A percentile compares a stretch with the other conserved stretches of the same genome.
Conservation (phyloP, 495 filamentous ascomycete genomes). For the Neurospora africana region DNA sequence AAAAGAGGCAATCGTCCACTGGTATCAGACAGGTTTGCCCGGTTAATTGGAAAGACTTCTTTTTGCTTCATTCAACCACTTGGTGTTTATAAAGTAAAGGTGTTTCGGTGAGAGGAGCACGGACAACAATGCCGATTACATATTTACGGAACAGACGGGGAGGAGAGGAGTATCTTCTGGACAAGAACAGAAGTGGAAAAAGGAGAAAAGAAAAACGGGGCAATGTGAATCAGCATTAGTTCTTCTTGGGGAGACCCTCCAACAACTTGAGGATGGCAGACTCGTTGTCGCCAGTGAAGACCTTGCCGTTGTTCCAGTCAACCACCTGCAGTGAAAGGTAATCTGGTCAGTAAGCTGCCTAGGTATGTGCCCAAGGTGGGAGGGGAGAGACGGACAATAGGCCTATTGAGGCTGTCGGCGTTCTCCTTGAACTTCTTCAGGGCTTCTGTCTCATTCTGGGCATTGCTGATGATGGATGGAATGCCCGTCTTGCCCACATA, state of each 20-base stretch:
- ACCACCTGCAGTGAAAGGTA: conserved; percentile 48
- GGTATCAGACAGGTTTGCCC: background rate
- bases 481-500: conserved; percentile 54
- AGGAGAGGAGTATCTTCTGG: conserved; percentile 4
- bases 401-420: conserved; percentile 53
- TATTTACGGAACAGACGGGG: conserved; percentile 1
- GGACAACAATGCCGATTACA: background rate
- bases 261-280: conserved; percentile 79
- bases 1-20: background rate
- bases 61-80: background rate
- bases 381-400: conserved; percentile 46
- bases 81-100: background rate
- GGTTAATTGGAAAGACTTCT: background rate
- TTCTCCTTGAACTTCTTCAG: conserved; percentile 57
- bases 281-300: conserved; percentile 62
- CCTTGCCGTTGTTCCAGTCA: conserved; percentile 88
- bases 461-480: conserved; percentile 57
- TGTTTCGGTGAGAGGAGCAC: background rate
- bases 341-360: conserved; percentile 1
- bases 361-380: background rate
- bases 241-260: conserved; percentile 41
- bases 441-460: conserved; percentile 61
- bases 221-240: conserved; percentile 14
- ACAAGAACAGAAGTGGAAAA: background rate
- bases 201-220: background rate